Evolutionary conservation across 352 stramenopile species (phyloP).

Genomic region (Achlya hypogyna): DNA sequence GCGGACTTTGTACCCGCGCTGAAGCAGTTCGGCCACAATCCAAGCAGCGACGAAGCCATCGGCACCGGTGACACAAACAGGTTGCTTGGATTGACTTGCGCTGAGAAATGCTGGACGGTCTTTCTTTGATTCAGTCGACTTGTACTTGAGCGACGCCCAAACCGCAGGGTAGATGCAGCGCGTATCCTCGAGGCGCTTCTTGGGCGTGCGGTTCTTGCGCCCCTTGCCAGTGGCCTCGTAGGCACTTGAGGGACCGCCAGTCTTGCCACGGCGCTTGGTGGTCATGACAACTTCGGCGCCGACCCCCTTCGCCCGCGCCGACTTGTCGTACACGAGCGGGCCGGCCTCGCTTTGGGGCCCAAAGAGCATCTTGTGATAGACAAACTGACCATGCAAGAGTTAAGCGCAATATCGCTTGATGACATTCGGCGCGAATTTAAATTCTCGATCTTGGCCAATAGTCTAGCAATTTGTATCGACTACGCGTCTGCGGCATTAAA

Average conservation of each 20-base stretch:
- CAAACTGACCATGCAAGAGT: too few species aligned
- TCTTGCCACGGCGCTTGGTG: neutral
- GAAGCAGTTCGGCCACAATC: conserved; percentile 18
- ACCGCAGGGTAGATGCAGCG: conserved; percentile 66
- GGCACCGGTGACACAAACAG: conserved; percentile 13
- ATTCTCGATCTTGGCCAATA: too few species aligned
- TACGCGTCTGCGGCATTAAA: too few species aligned
- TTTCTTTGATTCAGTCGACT: conserved; percentile 36
- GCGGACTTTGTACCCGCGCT: conserved; percentile 20
- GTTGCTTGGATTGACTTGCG: conserved; percentile 40
- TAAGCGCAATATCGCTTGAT: too few species aligned
- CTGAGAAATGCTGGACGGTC: conserved; percentile 30
- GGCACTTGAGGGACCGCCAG: neutral
- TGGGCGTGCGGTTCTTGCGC: neutral
- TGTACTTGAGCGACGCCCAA: conserved; percentile 72
- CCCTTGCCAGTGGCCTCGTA: neutral
- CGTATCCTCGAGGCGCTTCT: conserved; percentile 1
- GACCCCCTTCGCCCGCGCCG: neutral
- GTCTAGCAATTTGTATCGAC: neutral
- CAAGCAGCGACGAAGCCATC: conserved; percentile 16
- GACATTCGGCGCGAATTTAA: too few species aligned
- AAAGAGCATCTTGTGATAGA: neutral
- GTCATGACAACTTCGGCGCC: neutral
- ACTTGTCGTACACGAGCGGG: neutral
- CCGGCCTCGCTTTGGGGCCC: neutral